Evolutionary conservation across 2,329 filamentous ascomycete species (phyloP).

Genomic region (Hirsutella minnesotensis): DNA sequence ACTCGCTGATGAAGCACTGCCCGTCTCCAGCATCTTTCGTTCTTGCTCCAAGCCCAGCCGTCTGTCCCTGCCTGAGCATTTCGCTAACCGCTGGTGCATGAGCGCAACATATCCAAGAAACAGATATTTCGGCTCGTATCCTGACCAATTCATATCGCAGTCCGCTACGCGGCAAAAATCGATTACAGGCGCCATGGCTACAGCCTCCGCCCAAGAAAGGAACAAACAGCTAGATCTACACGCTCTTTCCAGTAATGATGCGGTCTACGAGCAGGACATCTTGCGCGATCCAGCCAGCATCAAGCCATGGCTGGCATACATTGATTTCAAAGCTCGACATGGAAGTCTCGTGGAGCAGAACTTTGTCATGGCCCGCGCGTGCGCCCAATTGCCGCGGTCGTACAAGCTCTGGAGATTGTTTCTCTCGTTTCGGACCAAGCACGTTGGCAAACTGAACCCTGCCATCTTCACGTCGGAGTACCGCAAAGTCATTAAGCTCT

Average conservation of each 20-base stretch:
- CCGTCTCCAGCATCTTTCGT: no score
- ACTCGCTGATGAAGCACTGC: no score
- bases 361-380: conserved; percentile 79
- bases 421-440: conserved; percentile 70
- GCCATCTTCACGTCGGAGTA: conserved; percentile 70
- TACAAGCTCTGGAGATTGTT: conserved; percentile 99
- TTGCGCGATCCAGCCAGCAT: conserved; percentile 73
- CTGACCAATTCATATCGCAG: no score
- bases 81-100: no score
- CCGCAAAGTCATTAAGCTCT: conserved; percentile 87
- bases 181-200: no score
- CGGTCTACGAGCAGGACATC: conserved; percentile 93
- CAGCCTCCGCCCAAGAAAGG: no score
- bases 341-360: conserved; percentile 79
- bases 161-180: no score
- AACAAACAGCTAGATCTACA: not conserved
- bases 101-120: no score
- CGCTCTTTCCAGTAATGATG: conserved; percentile 68
- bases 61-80: no score
- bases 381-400: conserved; percentile 77
- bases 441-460: conserved; percentile 73
- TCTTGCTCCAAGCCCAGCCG: no score
- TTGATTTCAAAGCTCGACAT: conserved; percentile 80
- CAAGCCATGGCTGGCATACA: conserved; percentile 92
- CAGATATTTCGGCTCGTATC: no score